Percentiles rank a stretch among this genome's conserved stretches.
Conservation (phyloP, 1,139 yeast genomes). For the Kodamaea plutei region DNA sequence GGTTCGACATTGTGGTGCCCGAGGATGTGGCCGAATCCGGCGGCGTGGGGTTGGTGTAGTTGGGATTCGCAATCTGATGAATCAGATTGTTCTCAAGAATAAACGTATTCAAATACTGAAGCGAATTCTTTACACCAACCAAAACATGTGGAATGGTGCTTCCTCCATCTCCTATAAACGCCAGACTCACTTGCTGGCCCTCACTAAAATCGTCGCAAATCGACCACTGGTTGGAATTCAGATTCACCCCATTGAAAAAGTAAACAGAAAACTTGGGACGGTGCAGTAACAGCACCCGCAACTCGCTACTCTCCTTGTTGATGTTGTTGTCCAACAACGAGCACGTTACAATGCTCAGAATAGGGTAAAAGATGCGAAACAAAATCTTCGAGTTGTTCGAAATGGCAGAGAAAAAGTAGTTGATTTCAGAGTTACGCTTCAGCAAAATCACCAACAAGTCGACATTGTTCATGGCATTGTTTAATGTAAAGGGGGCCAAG, state of each 20-base stretch:
- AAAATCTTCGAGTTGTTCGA: conserved; percentile 63
- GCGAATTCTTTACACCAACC: conserved; percentile 50
- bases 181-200: conserved; percentile 72
- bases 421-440: conserved; percentile 64
- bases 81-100: conserved; percentile 40
- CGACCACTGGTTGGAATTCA: conserved; percentile 68
- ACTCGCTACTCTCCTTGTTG: conserved; percentile 43
- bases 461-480: conserved; percentile 59
- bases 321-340: conserved; percentile 47
- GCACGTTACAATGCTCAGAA: conserved; percentile 42
- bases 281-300: conserved; percentile 48
- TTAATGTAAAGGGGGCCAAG: conserved; percentile 61
- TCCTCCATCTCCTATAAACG: conserved; percentile 54
- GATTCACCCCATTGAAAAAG: conserved; percentile 49
- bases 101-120: conserved; percentile 50
- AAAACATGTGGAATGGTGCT: conserved; percentile 49
- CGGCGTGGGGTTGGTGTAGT: no score
- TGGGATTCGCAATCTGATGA: conserved; percentile 7
- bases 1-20: conserved; percentile 6
- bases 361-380: conserved; percentile 68
- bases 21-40: conserved; percentile 10
- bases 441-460: conserved; percentile 66
- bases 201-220: conserved; percentile 81
- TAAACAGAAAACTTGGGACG: conserved; percentile 77
- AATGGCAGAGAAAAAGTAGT: conserved; percentile 69